Evolutionary conservation across 768 basidiomycete species (phyloP).

Genomic region (Sutorius australiensis): DNA sequence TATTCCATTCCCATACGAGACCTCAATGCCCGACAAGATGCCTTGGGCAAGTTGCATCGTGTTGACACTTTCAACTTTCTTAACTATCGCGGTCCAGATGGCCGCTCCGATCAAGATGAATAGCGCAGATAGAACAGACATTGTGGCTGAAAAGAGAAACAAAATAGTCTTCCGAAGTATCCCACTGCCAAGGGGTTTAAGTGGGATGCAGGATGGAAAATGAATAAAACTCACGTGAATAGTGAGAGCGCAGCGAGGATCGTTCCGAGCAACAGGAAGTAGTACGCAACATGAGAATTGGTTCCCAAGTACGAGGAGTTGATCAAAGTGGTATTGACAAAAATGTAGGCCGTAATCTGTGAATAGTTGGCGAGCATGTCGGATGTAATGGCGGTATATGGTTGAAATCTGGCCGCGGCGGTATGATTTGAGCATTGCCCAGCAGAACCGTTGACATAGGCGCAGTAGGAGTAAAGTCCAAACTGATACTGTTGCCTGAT

Average conservation of each 20-base stretch:
- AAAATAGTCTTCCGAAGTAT: constrained; percentile 59
- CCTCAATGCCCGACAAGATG: constrained; percentile 55
- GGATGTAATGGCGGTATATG: constrained; percentile 57
- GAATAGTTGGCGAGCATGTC: constrained; percentile 71
- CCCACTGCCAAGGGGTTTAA: constrained; percentile 44
- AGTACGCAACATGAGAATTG: constrained; percentile 68
- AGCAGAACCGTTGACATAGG: constrained; percentile 53
- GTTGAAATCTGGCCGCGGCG: constrained; percentile 55
- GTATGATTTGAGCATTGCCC: constrained; percentile 66
- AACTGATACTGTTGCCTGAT: constrained; percentile 71
- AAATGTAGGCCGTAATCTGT: constrained; percentile 48
- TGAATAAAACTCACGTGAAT: constrained; percentile 49
- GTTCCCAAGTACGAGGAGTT: constrained; percentile 60
- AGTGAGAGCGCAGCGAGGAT: constrained; percentile 63
- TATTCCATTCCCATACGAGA: constrained; percentile 59
- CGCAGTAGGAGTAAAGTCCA: constrained; percentile 81
- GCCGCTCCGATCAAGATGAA: constrained; percentile 65
- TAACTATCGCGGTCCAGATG: constrained; percentile 76
- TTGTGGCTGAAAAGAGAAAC: constrained; percentile 63
- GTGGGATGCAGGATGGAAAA: not conserved
- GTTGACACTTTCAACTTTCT: constrained; percentile 61
- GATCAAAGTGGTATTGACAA: constrained; percentile 50
- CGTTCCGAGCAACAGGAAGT: constrained; percentile 69
- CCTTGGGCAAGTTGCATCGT: constrained; percentile 39
- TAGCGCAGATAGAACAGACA: constrained; percentile 56